Evolutionary conservation across 495 filamentous ascomycete species (phyloP), one percentile per base, ranked within the genome.

Genomic region (Penicillium dipodomyicola): DNA sequence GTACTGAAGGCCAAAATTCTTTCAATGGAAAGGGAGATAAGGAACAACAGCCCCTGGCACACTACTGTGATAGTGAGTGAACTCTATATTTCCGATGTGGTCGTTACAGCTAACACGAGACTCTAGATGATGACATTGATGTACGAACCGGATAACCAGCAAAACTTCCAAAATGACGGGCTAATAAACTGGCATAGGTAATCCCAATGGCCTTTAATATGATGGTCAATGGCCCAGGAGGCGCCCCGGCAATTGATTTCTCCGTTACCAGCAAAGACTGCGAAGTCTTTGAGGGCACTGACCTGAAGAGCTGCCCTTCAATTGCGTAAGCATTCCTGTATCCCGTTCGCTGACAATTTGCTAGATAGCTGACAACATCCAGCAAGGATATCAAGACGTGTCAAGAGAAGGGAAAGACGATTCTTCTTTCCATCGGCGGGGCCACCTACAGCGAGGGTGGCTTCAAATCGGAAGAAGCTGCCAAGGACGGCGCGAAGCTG

Each of bases 351-450:
- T 52, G 44, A 17, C 37, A 15, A 10, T 12, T 20, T 2, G 46
- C 27, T 47, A 62, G 47, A 59, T 3, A 12, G 15, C 66, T 72
- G 52, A 73, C 56, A 35, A 1, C 6, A 20, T 5, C 49, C 40
- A 78, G 75, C 5, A 45, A 59, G 44, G 84, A 91, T 56, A 90
- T 92, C 65, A 71, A 71, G 44, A 72, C 72, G 8, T 92, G 88
- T 72, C 87, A 92, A 64, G 35, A 68, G 5, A 67, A 76, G 48
- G 83, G 82, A 45, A 90, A 89, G 65, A 85, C 81, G 0, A 80
- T 92, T 57, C 65, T 90, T 27, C 65, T 91, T 5, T 88, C 84
- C 30, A 78, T 90, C 45, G 85, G 87, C 41, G 87, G 87, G 19
- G 80, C 81, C 12, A 82, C 76, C 2, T 86, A 86, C 64, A 78